Evolutionary conservation across 148 eudicot species (phyloP).

Genomic region (Dysphania ambrosioides): DNA sequence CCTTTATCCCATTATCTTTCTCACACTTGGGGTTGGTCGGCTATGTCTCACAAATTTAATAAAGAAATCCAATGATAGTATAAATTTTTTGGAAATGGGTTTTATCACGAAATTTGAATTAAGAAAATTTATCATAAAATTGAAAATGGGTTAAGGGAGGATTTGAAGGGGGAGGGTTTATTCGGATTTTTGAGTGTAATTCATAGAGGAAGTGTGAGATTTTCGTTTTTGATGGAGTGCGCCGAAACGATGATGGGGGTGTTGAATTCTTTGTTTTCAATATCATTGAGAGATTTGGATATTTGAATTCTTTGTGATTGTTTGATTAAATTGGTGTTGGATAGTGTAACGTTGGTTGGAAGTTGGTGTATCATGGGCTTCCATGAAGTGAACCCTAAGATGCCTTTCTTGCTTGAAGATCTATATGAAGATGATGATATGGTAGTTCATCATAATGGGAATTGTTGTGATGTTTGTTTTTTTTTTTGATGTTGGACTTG

Average conservation of each 20-base stretch:
- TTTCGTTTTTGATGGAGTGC: background rate
- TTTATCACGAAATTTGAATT: background rate
- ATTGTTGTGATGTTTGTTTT: background rate
- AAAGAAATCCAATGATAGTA: too few species aligned
- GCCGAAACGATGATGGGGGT: background rate
- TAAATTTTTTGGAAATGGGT: too few species aligned
- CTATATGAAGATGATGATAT: conserved; percentile 77
- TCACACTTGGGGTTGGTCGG: background rate
- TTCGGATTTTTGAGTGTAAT: background rate
- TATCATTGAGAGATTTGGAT: background rate
- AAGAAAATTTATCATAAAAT: background rate
- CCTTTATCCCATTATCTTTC: too few species aligned
- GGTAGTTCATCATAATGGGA: conserved; percentile 36
- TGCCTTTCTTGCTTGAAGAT: conserved; percentile 68
- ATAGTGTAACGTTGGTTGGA: conserved; percentile 45
- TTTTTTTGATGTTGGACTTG: background rate
- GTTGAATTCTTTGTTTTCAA: too few species aligned
- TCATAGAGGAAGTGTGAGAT: background rate
- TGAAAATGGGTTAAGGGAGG: background rate
- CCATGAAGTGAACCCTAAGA: conserved; percentile 90
- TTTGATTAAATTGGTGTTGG: conserved; percentile 18
- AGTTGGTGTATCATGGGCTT: conserved; percentile 68
- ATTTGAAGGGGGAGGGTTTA: too few species aligned
- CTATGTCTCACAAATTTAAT: background rate
- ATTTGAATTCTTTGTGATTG: background rate